Base-by-base conservation (phyloP, 2,329 filamentous ascomycete genomes). In the Tolypocladium cylindrosporum region DNA sequence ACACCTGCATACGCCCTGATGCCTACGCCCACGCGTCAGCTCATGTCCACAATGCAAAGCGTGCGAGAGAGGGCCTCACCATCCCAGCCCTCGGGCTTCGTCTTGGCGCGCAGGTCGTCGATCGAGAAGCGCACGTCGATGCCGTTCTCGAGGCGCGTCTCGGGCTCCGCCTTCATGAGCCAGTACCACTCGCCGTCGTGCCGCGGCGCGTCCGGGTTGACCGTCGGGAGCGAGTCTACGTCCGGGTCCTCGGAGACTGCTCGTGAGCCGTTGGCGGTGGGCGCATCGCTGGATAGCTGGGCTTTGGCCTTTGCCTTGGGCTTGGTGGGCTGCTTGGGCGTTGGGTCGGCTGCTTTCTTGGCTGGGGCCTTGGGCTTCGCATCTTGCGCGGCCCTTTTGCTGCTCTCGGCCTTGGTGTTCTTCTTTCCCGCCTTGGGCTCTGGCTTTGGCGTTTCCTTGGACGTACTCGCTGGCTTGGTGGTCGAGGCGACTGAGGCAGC, bases 121-220 rank as follows among this genome's bases (percentile, higher is more conserved):
- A 99, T 97, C 1, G 91, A 95, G 74, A 97, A 99, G 64, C 85
- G 88, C 52, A 97, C 90, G 69, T 97, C 92, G 55, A 89, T 78
- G 1, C 91, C 93, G 57, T 91, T 93, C 70, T 96, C 91, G 19
- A 91, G 75, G 7, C 94, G 87, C 4, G 91, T 85, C 65, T 96
- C 89, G 0, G 94, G 93, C 74, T 99, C 89, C 0, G 90, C 89
- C 74, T 93, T 94, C 81, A 94, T 82, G 39, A 94, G 80, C 89
- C 89, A 92, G 72, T 88, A 91, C 72, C 74, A 75, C 55, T 73
- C 68, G 2, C 73, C 75, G 0, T 75, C 71, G 14, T 76, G 75
- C 1, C 64, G 69, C 6, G 70, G 71, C 0, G 71, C 72, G 14
- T 77, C 70, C 0, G 73, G 69, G 57, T 77, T 77, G 1, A 63